Conservation (phyloP, 2,329 filamentous ascomycete genomes). For the Aphanocladium album region DNA sequence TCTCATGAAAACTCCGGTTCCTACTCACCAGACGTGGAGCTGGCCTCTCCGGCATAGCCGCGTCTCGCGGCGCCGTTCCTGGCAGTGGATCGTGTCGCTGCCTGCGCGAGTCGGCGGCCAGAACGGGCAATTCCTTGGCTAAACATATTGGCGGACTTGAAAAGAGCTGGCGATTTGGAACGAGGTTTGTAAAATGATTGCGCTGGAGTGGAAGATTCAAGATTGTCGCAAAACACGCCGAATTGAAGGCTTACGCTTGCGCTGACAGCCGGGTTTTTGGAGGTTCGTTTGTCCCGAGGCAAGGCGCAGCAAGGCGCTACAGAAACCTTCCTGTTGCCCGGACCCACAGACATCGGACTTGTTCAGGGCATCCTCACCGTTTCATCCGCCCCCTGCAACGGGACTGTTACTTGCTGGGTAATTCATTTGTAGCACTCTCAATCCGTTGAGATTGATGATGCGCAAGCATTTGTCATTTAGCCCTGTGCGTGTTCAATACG, state of each 20-base stretch:
- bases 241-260: background rate
- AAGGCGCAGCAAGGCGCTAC: background rate
- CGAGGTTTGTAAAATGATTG: background rate
- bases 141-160: conserved; percentile 15
- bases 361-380: background rate
- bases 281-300: background rate
- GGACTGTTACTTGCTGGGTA: background rate
- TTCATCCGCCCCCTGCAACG: background rate
- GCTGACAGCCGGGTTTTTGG: background rate
- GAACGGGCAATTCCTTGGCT: conserved; percentile 21
- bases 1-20: background rate
- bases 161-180: too few species aligned
- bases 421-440: background rate
- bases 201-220: background rate
- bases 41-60: conserved; percentile 19
- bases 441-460: background rate
- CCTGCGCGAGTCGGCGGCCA: conserved; percentile 22
- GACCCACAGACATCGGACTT: conserved; percentile 4
- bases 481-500: background rate
- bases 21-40: conserved; percentile 21
- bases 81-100: conserved; percentile 12
- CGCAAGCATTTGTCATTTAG: background rate
- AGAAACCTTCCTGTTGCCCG: background rate
- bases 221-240: background rate
- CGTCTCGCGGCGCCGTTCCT: conserved; percentile 18